Conservation (phyloP, 306 rosid genomes). For the Urtica urens region DNA sequence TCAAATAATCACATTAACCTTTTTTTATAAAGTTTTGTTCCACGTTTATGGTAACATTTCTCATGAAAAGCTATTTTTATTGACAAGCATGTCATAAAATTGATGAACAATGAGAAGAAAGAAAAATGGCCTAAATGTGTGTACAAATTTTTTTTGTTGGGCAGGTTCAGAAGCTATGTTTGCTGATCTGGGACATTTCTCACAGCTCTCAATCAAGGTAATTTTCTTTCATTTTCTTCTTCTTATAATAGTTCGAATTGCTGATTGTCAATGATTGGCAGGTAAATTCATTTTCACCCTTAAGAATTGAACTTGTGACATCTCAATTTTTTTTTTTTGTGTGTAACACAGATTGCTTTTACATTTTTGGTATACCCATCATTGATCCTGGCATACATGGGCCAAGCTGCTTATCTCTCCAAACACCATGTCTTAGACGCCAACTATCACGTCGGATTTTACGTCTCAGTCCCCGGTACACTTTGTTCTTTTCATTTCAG, state of each 20-base stretch:
- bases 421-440: slow-evolving; percentile 49
- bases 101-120: too few species aligned
- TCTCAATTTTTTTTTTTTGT: too few species aligned
- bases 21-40: too few species aligned
- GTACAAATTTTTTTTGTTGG: too few species aligned
- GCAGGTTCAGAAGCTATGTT: slow-evolving; percentile 99
- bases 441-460: slow-evolving; percentile 73
- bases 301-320: too few species aligned
- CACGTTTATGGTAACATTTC: too few species aligned
- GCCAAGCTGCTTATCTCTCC: slow-evolving; percentile 97
- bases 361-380: slow-evolving; percentile 84
- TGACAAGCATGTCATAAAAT: too few species aligned
- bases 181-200: slow-evolving; percentile 92
- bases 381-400: slow-evolving; percentile 85
- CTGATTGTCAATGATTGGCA: background rate
- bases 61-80: too few species aligned
- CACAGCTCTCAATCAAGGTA: slow-evolving; percentile 49
- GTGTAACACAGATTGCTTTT: slow-evolving; percentile 96
- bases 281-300: background rate
- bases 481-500: slow-evolving; percentile 7
- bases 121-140: too few species aligned
- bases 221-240: background rate
- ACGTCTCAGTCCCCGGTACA: slow-evolving; percentile 91
- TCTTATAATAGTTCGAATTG: background rate
- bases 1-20: too few species aligned